Base-by-base conservation (phyloP, 2,329 filamentous ascomycete species). In the Trichoderma sp. region DNA sequence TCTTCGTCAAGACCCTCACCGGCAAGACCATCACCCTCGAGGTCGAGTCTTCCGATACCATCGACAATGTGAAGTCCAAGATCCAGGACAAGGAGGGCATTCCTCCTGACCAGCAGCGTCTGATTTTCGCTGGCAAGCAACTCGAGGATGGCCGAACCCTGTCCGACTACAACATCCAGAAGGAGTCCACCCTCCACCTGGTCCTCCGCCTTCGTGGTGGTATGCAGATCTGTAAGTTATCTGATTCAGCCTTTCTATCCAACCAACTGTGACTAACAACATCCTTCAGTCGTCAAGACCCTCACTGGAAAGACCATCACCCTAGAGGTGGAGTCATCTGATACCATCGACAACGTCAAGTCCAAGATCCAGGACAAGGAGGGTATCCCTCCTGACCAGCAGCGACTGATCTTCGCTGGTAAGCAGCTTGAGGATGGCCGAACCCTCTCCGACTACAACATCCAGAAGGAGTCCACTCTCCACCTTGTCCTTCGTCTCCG, bases 71-170 rank as follows among this genome's bases (percentile, higher is more conserved):
- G 41, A 98, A 98, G 92, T 92, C 90, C 67, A 98, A 98, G 91
- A 98, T 98, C 68, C 96, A 98, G 86, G 96, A 98, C 83, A 98
- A 98, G 91, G 96, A 98, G 87, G 96, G 96, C 60, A 98, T 98
- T 75, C 96, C 95, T 64, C 95, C 95, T 12, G 95, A 98, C 83
- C 95, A 98, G 86, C 95, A 98, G 88, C 96, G 95, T 80, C 86
- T 98, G 79, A 98, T 98, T 84, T 98, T 98, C 80, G 95, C 95
- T 62, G 96, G 96, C 77, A 98, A 98, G 90, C 96, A 98, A 85
- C 91, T 98, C 4, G 96, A 98, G 85, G 96, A 98, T 80, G 95
- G 96, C 77, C 88, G 88, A 72, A 90, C 88, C 74, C 85, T 89
- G 8, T 87, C 86, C 71, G 88, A 89, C 77, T 88, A 89, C 86